These are phyloP conservation scores for Choricystis sp. DNA, from an alignment of 139 green algal genomes.

Conservation along the genomic window DNA sequence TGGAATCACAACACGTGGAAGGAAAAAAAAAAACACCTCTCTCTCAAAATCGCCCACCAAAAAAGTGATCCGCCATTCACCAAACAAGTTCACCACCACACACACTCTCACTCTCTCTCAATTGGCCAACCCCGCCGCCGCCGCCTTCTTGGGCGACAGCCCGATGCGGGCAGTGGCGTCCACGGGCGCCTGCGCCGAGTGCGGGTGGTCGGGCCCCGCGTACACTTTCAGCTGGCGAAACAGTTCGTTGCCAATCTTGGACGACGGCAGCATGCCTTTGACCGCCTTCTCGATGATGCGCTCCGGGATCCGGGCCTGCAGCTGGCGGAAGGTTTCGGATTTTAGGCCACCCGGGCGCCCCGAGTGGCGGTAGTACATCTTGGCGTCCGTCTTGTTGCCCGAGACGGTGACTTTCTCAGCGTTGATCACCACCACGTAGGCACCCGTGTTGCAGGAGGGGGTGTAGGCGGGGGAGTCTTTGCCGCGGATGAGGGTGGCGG, in stretches of 20 bases:
- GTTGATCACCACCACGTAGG: slow-evolving; percentile 92
- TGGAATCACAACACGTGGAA: too few species aligned
- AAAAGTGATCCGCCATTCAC: too few species aligned
- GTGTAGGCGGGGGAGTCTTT: slow-evolving; percentile 77
- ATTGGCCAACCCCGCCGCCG: not conserved
- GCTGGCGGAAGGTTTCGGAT: slow-evolving; percentile 58
- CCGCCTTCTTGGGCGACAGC: slow-evolving; percentile 25
- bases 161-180: slow-evolving; percentile 73
- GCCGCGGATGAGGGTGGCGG: slow-evolving; percentile 76
- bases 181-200: slow-evolving; percentile 77
- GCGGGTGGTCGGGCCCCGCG: slow-evolving; percentile 73
- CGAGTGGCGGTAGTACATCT: slow-evolving; percentile 83
- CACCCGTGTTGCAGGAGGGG: slow-evolving; percentile 91
- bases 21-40: too few species aligned
- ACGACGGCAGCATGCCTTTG: slow-evolving; percentile 96
- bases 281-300: slow-evolving; percentile 95
- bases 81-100: too few species aligned
- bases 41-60: too few species aligned
- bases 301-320: slow-evolving; percentile 75
- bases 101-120: not conserved
- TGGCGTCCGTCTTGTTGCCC: slow-evolving; percentile 75
- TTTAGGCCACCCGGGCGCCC: slow-evolving; percentile 58
- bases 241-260: slow-evolving; percentile 61
- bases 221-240: slow-evolving; percentile 91
- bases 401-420: slow-evolving; percentile 81